Evolutionary conservation across 225 moss, liverwort and hornwort genomes (phyloP), one percentile per base, ranked within the genome.

Genomic region (Anthoceros angustus): DNA sequence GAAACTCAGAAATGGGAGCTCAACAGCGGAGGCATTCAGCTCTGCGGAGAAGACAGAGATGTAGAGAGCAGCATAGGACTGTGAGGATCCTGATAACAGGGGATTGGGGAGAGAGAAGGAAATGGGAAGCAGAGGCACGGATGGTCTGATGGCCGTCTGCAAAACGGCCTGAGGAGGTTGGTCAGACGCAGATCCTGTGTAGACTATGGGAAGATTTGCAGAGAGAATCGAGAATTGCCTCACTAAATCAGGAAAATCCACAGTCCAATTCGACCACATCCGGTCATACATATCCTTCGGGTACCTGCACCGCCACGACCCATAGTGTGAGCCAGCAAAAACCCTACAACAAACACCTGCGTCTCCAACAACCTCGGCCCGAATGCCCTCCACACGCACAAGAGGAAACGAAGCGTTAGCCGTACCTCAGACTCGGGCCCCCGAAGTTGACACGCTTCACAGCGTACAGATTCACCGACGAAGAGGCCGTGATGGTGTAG

Each of bases 91-190:
- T 6, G n/a, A 18, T 15, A 23, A 55, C 2, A 20, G 1, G 55
- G n/a, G n/a, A 55, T 55, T 55, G 6, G 55, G 55, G 14, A 55
- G 55, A 20, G 55, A 8, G 23, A 55, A 55, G 55, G 10, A 9
- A 15, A 55, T 55, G 7, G 55, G 23, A 20, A 15, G 8, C n/a
- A 5, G 18, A 20, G 55, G 7, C 18, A 55, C n/a, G n/a, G n/a
- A 55, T 55, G 55, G 55, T 55, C 55, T 55, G 55, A 55, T 55
- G 55, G 55, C 55, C 7, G 55, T 55, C 23, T 55, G 55, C 55
- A 55, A 20, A 23, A 55, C 55, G 23, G 55, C 8, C 14, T 9
- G 55, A 23, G 55, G 55, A 15, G 55, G 55, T 55, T 18, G n/a
- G n/a, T 55, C 55, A 55, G 18, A 0, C 55, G 55, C 55, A 20